These are phyloP conservation scores for Leccinum barrowsii DNA, from an alignment of 768 basidiomycete species.

Conservation along the genomic window DNA sequence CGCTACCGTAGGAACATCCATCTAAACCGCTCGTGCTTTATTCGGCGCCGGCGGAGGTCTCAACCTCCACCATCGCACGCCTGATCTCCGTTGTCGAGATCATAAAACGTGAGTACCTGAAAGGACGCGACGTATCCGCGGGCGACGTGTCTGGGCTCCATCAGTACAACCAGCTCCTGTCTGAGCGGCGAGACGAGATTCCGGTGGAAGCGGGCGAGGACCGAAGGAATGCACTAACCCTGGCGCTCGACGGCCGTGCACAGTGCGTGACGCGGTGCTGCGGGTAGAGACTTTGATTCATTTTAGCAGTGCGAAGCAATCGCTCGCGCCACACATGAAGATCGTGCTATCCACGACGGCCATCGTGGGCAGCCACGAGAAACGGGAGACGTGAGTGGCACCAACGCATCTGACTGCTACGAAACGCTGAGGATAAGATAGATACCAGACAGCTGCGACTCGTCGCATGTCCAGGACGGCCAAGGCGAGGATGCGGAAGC, in stretches of 20 bases:
- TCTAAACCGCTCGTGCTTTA: slow-evolving; percentile 52
- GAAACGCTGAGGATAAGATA: slow-evolving; percentile 28
- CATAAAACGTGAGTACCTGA: slow-evolving; percentile 76
- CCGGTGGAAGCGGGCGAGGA: slow-evolving; percentile 34
- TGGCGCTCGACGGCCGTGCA: slow-evolving; percentile 55
- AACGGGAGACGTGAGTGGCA: slow-evolving; percentile 35
- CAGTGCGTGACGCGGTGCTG: slow-evolving; percentile 41
- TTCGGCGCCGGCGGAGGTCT: slow-evolving; percentile 46
- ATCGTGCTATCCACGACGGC: slow-evolving; percentile 55
- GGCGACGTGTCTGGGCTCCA: slow-evolving; percentile 54
- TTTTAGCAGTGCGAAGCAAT: slow-evolving; percentile 45
- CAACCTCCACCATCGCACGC: slow-evolving; percentile 47
- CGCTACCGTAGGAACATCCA: slow-evolving; percentile 41
- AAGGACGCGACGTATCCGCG: slow-evolving; percentile 42
- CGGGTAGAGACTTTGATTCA: not conserved
- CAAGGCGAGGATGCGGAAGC: slow-evolving; percentile 50
- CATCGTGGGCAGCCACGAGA: slow-evolving; percentile 37
- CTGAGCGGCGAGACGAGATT: slow-evolving; percentile 29
- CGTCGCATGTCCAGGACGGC: slow-evolving; percentile 59
- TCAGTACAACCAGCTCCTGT: slow-evolving; percentile 74
- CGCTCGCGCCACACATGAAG: slow-evolving; percentile 65
- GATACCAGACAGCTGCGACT: slow-evolving; percentile 52
- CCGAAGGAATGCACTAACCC: slow-evolving; percentile 22
- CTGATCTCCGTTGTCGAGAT: slow-evolving; percentile 80
- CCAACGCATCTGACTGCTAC: not conserved